Evolutionary conservation across 2,329 filamentous ascomycete species (phyloP).

Genomic region (Ophiostoma montium): DNA sequence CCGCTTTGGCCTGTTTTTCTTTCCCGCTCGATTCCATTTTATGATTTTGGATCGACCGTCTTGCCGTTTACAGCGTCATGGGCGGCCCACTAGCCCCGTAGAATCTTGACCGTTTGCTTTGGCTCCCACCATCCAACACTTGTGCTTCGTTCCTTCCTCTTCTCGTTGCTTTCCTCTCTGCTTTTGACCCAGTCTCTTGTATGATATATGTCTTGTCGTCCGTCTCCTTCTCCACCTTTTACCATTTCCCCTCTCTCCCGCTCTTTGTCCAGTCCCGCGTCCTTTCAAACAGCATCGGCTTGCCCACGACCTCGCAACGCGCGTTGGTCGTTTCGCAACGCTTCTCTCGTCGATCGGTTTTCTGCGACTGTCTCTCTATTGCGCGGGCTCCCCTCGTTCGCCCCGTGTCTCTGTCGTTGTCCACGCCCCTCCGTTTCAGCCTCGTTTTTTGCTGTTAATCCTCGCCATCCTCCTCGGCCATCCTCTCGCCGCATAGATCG

Average conservation of each 20-base stretch:
- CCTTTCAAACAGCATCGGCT: background rate
- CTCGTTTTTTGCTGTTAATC: background rate
- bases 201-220: background rate
- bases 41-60: background rate
- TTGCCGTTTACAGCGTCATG: slow-evolving; percentile 1
- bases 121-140: background rate
- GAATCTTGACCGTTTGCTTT: slow-evolving; percentile 8
- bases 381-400: background rate
- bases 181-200: background rate
- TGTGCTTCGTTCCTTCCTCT: slow-evolving; percentile 1
- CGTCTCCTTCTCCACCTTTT: background rate
- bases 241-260: background rate
- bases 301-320: background rate
- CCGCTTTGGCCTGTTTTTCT: slow-evolving; percentile 2
- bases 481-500: background rate
- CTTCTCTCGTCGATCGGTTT: too few species aligned
- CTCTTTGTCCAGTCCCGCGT: too few species aligned
- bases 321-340: too few species aligned
- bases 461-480: background rate
- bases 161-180: background rate
- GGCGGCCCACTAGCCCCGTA: slow-evolving; percentile 10
- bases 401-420: too few species aligned
- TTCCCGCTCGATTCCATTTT: background rate
- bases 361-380: background rate
- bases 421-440: background rate